Conservation (phyloP, 306 rosid species). For the Acacia melanoxylon region DNA sequence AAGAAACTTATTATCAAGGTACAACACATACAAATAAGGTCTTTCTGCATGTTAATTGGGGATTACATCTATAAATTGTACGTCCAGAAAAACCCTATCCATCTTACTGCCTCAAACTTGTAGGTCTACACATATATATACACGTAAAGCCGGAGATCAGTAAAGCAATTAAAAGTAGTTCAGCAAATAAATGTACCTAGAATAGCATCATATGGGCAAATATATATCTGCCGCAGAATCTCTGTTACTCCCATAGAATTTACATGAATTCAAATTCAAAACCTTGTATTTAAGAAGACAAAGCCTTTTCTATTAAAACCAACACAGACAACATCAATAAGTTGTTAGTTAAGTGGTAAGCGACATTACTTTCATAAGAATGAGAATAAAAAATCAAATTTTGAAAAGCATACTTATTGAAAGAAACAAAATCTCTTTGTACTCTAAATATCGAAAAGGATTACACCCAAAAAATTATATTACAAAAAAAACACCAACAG, state of each 20-base stretch:
- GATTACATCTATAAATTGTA: conserved; percentile 17
- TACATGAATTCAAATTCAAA: not conserved
- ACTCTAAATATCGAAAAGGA: too few relatives aligned
- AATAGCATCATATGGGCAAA: too few relatives aligned
- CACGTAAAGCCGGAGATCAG: not conserved
- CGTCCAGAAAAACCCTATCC: conserved; percentile 2
- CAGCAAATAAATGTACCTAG: conserved; percentile 52
- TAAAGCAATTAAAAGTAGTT: conserved; percentile 16
- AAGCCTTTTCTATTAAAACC: too few relatives aligned
- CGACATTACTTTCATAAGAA: too few relatives aligned
- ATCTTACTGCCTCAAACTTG: conserved; percentile 22
- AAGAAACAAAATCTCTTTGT: too few relatives aligned
- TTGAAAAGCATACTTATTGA: too few relatives aligned
- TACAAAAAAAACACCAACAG: too few relatives aligned
- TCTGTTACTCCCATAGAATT: conserved; percentile 74
- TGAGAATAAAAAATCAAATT: too few relatives aligned
- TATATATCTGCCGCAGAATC: conserved; percentile 84
- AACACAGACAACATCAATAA: too few relatives aligned
- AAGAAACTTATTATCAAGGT: conserved; percentile 15
- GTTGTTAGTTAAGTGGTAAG: too few relatives aligned
- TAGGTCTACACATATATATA: not conserved
- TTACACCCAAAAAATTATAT: too few relatives aligned
- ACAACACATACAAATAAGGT: conserved; percentile 23
- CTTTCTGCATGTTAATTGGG: conserved; percentile 17
- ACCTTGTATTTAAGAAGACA: too few relatives aligned